Base-by-base conservation (phyloP, 192 early-diverging fungal species). In the Coemansia sp. region DNA sequence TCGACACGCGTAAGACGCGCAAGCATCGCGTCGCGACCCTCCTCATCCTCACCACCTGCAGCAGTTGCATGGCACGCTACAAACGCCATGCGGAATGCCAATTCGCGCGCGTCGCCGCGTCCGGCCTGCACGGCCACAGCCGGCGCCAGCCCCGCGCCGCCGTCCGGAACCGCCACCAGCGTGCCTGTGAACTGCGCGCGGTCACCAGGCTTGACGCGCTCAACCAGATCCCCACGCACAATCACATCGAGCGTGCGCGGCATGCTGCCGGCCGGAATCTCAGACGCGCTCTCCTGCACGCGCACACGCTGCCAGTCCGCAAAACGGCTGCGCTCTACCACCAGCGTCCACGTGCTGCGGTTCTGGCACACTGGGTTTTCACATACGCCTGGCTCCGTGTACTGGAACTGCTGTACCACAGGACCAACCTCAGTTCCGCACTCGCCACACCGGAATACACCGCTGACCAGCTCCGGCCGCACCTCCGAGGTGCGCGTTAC, bases 401-500 rank as follows among this genome's bases (percentile, higher is more conserved):
- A 99, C 65, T 88, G 87, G 76, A 98, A 99, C 73, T 99, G 92
- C 80, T 99, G 97, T 68, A 88, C 88, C 22, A 99, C 91, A 51
- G 95, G 86, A 11, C 85, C 84, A 48, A 92, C 85, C n/a, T 88
- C 58, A 5, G 84, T 76, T 40, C 79, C 75, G 70, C 97, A 99
- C 43, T 92, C 92, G 40, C 81, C 68, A 75, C 97, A 99, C 28
- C 84, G 83, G 71, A 99, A 99, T 7, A 91, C 88, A 25, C 93
- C 97, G 64, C 82, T 88, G 14, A 98, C 51, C 6, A 99, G 83
- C 82, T 99, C 97, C 9, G 97, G 97, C 32, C 97, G 78, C 27
- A 99, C 95, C 81, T 99, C 95, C 38, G 91, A 95, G 3, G 95
- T 99, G 18, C 97, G 77, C 9, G 97, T 99, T 22, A 99, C 95